A percentile compares a stretch with the other conserved stretches of the same genome.
Evolutionary conservation across 495 filamentous ascomycete genomes (phyloP).

Genomic region (Saxophila tyrrhenica): DNA sequence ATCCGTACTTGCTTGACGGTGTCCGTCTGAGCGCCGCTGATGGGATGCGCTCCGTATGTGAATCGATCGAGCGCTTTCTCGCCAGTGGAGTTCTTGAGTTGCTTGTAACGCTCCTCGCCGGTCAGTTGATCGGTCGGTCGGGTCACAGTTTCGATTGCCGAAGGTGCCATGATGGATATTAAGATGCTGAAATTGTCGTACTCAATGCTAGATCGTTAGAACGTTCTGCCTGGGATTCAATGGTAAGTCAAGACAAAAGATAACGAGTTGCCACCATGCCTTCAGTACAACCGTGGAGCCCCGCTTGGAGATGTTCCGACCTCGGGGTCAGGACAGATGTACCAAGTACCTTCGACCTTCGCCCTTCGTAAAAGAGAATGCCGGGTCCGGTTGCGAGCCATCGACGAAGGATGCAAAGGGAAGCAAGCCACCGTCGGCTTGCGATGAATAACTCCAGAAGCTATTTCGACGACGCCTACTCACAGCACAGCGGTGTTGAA

Average conservation of each 20-base stretch:
- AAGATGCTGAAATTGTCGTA: not conserved
- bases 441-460: too few species aligned
- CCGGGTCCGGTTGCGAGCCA: too few species aligned
- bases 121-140: conserved; percentile 15
- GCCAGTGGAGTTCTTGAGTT: conserved; percentile 9
- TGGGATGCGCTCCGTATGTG: conserved; percentile 13
- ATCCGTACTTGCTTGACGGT: conserved; percentile 15
- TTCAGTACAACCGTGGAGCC: not conserved
- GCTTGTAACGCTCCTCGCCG: conserved; percentile 11
- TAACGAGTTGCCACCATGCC: not conserved
- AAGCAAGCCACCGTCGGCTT: too few species aligned
- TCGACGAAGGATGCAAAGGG: too few species aligned
- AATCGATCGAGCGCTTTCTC: conserved; percentile 12
- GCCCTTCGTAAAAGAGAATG: too few species aligned
- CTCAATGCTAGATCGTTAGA: too few species aligned
- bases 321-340: not conserved
- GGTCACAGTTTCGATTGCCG: conserved; percentile 11
- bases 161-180: conserved; percentile 12
- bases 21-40: conserved; percentile 9
- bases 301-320: not conserved
- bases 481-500: too few species aligned
- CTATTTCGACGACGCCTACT: too few species aligned
- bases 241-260: too few species aligned
- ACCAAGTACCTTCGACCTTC: too few species aligned
- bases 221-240: too few species aligned